Percentiles rank a stretch among this genome's conserved stretches.
These are phyloP conservation scores for Calocera viscosa DNA, from an alignment of 768 basidiomycete species.

Conservation along the genomic window DNA sequence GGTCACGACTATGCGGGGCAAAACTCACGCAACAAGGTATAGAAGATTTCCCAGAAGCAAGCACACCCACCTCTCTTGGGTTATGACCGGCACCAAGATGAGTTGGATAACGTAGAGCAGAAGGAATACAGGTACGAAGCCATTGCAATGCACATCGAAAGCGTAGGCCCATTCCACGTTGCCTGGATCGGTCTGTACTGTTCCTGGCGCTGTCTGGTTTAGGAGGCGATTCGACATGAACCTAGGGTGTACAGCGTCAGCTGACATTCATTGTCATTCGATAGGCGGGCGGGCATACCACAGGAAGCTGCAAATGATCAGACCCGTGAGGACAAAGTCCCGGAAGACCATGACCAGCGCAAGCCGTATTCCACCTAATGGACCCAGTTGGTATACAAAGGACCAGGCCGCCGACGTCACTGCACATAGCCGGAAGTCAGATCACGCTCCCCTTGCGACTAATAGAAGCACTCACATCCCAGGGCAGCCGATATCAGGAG, in stretches of 20 bases:
- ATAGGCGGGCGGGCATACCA: conserved; percentile 43
- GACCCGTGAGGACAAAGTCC: conserved; percentile 72
- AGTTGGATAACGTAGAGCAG: conserved; percentile 82
- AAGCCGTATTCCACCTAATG: conserved; percentile 45
- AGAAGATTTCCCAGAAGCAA: conserved; percentile 85
- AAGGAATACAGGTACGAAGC: conserved; percentile 89
- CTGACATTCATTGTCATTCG: conserved; percentile 14
- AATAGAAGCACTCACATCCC: conserved; percentile 36
- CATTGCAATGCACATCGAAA: conserved; percentile 93
- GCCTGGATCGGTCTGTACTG: conserved; percentile 20
- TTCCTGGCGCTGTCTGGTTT: conserved; percentile 52
- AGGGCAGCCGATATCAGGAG: conserved; percentile 73
- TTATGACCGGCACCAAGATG: conserved; percentile 69
- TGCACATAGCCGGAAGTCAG: conserved; percentile 23
- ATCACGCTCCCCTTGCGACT: background rate
- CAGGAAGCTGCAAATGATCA: conserved; percentile 58
- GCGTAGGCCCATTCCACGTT: conserved; percentile 86
- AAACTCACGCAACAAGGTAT: conserved; percentile 68
- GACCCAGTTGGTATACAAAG: conserved; percentile 57
- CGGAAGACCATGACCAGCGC: conserved; percentile 74
- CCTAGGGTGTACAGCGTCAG: conserved; percentile 30
- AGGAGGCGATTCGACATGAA: conserved; percentile 60
- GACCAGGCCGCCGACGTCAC: conserved; percentile 80
- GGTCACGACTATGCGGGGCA: too few relatives aligned
- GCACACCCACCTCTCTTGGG: conserved; percentile 85